phyloP scores from a whole-genome alignment of 495 filamentous ascomycete genomes.

The Penicillium paxilli region DNA sequence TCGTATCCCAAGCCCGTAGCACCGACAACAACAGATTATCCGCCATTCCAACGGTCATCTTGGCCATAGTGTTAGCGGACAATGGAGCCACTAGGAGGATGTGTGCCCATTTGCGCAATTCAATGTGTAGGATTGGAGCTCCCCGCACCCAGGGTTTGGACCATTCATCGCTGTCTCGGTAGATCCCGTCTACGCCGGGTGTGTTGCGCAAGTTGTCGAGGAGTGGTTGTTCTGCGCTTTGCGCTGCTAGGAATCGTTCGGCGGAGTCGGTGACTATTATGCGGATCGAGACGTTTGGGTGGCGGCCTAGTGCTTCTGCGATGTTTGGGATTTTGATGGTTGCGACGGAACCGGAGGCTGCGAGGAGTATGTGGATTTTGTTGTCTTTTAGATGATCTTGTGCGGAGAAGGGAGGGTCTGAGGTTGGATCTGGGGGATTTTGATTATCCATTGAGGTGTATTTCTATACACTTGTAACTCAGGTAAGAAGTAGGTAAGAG shows the following conservation, averaged over 20 bases:
- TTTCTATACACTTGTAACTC: too few species aligned
- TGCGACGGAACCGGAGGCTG: constrained; percentile 75
- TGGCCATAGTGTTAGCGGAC: constrained; percentile 78
- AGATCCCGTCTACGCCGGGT: constrained; percentile 69
- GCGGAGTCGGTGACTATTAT: constrained; percentile 75
- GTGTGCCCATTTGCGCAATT: constrained; percentile 77
- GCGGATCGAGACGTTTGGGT: constrained; percentile 66
- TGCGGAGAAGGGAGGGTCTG: constrained; percentile 22
- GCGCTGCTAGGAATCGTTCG: constrained; percentile 66
- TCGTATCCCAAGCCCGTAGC: constrained; percentile 87
- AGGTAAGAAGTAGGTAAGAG: too few species aligned
- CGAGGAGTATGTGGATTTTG: constrained; percentile 78
- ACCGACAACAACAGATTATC: constrained; percentile 71
- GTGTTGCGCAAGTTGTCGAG: constrained; percentile 49
- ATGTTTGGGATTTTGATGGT: constrained; percentile 88
- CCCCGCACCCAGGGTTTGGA: constrained; percentile 63
- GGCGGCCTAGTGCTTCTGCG: constrained; percentile 53
- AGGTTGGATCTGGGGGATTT: background rate
- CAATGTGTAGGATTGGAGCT: constrained; percentile 75
- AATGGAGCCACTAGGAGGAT: constrained; percentile 77
- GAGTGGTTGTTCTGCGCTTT: constrained; percentile 67
- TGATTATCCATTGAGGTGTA: background rate
- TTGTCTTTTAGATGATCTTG: constrained; percentile 49
- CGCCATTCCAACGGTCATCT: constrained; percentile 65
- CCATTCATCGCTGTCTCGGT: constrained; percentile 83